Conservation (phyloP, 2,329 filamentous ascomycete species). For the Dothidotthia symphoricarpi region DNA sequence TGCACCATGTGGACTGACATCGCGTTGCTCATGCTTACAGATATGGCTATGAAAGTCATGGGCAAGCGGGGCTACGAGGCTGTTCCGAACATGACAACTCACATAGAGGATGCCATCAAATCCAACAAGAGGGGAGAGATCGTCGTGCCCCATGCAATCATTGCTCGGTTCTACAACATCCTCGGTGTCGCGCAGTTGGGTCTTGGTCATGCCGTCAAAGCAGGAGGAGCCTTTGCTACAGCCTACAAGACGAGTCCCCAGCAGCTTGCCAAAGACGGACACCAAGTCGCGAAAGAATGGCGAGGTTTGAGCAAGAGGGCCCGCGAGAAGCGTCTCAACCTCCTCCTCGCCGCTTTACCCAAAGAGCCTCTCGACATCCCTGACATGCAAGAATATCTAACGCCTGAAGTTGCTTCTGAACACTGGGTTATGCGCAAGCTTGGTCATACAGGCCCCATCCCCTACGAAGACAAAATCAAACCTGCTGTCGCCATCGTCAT, state of each 20-base stretch:
- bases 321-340: not conserved
- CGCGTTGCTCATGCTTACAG: not conserved
- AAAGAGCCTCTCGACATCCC: not conserved
- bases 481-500: too few species aligned
- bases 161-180: slow-evolving; percentile 4
- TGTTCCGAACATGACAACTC: not conserved
- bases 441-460: too few species aligned
- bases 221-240: slow-evolving; percentile 3
- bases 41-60: not conserved
- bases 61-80: not conserved
- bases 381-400: slow-evolving; percentile 1
- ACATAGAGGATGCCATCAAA: not conserved
- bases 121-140: not conserved
- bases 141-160: not conserved
- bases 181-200: slow-evolving; percentile 6
- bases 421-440: slow-evolving; percentile 6
- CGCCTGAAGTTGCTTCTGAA: slow-evolving; percentile 4
- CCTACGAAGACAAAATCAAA: too few species aligned
- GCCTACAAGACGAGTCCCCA: not conserved
- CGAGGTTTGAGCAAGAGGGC: not conserved
- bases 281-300: not conserved
- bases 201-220: slow-evolving; percentile 4
- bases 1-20: not conserved
- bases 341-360: not conserved
- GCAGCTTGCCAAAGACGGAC: not conserved